Base-by-base conservation (phyloP, 2,329 filamentous ascomycete species). In the Periconia sp. region DNA sequence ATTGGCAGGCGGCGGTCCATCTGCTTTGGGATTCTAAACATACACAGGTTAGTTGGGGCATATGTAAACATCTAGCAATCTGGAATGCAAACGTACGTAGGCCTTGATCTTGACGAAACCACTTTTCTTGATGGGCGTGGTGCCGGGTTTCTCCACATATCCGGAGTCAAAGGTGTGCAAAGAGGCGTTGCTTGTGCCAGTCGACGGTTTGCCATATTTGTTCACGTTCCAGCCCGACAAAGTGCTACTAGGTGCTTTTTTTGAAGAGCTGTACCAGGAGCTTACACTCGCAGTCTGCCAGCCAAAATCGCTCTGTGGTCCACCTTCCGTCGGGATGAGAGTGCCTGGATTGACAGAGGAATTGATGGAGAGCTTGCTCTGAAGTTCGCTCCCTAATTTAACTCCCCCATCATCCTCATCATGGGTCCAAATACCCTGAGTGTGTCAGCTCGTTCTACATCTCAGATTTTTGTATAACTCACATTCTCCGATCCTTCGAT, bases 31-130 rank as follows among this genome's bases (percentile, higher is more conserved):
- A 19, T 52, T 49, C 59, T 62, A 41, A 30, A 9, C 33, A 37
- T n/a, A 11, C 15, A 37, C 31, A 33, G 6, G 33, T 37, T 11
- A 23, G 6, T 42, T n/a, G 1, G 49, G 15, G 33, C 7, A 3
- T 5, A 48, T 64, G 49, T 65, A 71, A 67, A 51, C 59, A 67
- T 20, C 67, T 65, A 13, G 49, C 57, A 49, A 73, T 63, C 56
- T 68, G 20, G 17, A 17, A 40, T 17, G 35, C 2, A 14, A 6
- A 45, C 66, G 49, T 65, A 71, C 68, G 52, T 60, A 68, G 20
- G 68, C 65, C 15, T 50, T 58, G 50, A 73, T 63, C 57, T 68
- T 73, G 13, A 70, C 65, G 33, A n/a, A 73, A 3, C 55, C 59
- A 18, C 52, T 60, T 20, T 57, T 58, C 15, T 51, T 52, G 11